phyloP scores from a whole-genome alignment of 768 basidiomycete genomes.

The Rhodocollybia butyracea region DNA sequence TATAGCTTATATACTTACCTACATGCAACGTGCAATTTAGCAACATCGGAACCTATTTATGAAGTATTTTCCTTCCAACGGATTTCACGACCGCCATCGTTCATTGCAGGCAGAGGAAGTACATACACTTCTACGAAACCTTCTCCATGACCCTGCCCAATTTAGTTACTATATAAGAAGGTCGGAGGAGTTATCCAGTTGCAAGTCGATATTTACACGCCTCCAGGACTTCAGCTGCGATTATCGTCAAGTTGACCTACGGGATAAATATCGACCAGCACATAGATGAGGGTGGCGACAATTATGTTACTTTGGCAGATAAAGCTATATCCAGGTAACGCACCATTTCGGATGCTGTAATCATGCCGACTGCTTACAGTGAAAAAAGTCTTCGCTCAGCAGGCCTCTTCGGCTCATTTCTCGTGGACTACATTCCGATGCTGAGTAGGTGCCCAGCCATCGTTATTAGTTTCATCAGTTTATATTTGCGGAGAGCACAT shows the following conservation, averaged over 20 bases:
- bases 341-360: neutral
- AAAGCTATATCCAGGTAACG: conserved; percentile 24
- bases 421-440: conserved; percentile 34
- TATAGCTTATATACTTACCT: neutral
- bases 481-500: too few relatives aligned
- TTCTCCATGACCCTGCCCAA: conserved; percentile 32
- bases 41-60: conserved; percentile 36
- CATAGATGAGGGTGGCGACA: conserved; percentile 33
- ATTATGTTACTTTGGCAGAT: conserved; percentile 38
- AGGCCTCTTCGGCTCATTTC: conserved; percentile 40
- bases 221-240: conserved; percentile 31
- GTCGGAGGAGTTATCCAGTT: conserved; percentile 14
- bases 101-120: conserved; percentile 31
- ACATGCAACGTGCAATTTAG: neutral
- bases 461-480: too few relatives aligned
- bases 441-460: too few relatives aligned
- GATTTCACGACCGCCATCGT: conserved; percentile 22
- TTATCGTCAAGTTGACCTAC: conserved; percentile 39
- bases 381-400: conserved; percentile 26
- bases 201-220: neutral
- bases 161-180: conserved; percentile 35
- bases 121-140: conserved; percentile 32
- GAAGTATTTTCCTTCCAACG: conserved; percentile 30
- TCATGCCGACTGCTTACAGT: neutral
- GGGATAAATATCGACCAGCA: conserved; percentile 24